A percentile compares a stretch with the other conserved stretches of the same genome.
These are phyloP conservation scores for Phialemoniopsis sp. DNA, from an alignment of 2,329 filamentous ascomycete species.

Conservation along the genomic window DNA sequence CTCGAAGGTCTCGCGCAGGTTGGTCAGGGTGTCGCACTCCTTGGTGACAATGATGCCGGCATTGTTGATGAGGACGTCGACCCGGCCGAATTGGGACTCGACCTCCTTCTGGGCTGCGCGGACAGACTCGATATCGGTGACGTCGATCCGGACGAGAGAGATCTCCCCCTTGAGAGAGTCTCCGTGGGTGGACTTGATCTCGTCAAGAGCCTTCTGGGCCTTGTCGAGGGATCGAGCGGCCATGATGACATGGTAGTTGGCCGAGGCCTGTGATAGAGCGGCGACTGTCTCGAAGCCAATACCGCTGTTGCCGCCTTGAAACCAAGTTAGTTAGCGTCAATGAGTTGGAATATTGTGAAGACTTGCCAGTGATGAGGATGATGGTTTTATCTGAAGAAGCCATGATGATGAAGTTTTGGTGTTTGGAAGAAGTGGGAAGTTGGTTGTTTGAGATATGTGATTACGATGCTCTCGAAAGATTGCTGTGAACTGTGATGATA, in stretches of 20 bases:
- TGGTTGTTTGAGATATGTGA: no score
- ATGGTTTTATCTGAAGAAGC: constrained; percentile 16
- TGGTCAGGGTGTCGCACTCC: constrained; percentile 47
- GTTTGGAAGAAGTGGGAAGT: no score
- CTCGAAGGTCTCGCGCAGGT: constrained; percentile 42
- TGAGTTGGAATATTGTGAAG: not conserved
- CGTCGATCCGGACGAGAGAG: constrained; percentile 52
- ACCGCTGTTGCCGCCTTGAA: constrained; percentile 35
- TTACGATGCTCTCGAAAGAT: no score
- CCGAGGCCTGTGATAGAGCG: constrained; percentile 26
- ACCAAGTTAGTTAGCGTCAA: not conserved
- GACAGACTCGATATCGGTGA: constrained; percentile 56
- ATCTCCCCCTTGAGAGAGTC: constrained; percentile 45
- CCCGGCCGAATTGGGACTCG: constrained; percentile 35
- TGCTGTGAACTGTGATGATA: no score
- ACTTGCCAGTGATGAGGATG: constrained; percentile 23
- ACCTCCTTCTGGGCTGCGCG: constrained; percentile 47
- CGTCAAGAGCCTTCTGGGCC: constrained; percentile 24
- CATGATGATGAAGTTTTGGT: constrained; percentile 6
- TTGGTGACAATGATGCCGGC: constrained; percentile 54
- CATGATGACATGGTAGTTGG: constrained; percentile 32
- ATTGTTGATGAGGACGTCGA: constrained; percentile 56
- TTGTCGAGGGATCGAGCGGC: constrained; percentile 29
- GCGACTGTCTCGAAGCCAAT: constrained; percentile 38
- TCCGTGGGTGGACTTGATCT: constrained; percentile 32